These are phyloP conservation scores for Kwoniella newhampshirensis DNA, from an alignment of 768 basidiomycete genomes.

Conservation along the genomic window DNA sequence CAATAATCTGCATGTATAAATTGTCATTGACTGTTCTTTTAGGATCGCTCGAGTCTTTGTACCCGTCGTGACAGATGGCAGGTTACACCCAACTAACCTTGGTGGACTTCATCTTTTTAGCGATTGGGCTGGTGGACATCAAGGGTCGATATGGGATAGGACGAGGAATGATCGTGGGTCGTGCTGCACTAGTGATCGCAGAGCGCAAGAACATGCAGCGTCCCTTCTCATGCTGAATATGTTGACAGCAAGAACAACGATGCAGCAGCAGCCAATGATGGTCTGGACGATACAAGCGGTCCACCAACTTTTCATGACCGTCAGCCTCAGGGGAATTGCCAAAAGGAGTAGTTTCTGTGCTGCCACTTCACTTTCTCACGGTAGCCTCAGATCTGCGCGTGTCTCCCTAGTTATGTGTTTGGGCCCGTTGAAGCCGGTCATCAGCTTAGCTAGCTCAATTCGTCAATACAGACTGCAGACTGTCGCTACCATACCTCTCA, in stretches of 20 bases:
- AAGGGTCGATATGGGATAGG: neutral
- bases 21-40: no score
- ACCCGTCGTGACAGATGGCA: no score
- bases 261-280: constrained; percentile 1
- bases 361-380: neutral
- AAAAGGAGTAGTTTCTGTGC: neutral
- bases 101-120: constrained; percentile 46
- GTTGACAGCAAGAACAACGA: neutral
- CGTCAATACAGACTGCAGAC: no score
- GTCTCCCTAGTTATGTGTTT: no score
- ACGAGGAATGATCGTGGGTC: constrained; percentile 1
- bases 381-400: neutral
- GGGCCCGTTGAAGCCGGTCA: no score
- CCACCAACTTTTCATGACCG: neutral
- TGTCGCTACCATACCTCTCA: no score
- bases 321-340: no score
- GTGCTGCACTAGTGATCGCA: neutral
- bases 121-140: constrained; percentile 37
- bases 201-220: constrained; percentile 1
- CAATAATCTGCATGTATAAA: constrained; percentile 71
- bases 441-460: constrained; percentile 3
- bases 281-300: neutral
- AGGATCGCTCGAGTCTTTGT: no score
- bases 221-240: neutral
- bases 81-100: no score